Conservation (phyloP, 192 early-diverging fungal genomes). For the Dimargaris cristalligena region DNA sequence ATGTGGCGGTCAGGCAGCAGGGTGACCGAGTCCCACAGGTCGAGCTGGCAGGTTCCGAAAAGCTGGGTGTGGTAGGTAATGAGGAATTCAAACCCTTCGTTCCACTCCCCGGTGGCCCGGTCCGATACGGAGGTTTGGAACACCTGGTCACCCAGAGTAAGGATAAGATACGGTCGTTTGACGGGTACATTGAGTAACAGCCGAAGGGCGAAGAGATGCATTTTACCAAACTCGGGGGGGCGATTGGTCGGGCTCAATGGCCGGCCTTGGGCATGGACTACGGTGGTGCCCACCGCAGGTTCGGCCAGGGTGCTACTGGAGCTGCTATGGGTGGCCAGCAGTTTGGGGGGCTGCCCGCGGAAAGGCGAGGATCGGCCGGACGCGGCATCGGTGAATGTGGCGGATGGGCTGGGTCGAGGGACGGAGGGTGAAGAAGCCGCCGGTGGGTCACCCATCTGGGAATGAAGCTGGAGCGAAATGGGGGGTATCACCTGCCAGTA, state of each 20-base stretch:
- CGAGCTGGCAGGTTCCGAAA: conserved; percentile 51
- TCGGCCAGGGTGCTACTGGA: neutral
- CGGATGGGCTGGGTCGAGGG: too few relatives aligned
- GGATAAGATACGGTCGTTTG: conserved; percentile 41
- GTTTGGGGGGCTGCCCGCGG: too few relatives aligned
- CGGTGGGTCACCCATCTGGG: too few relatives aligned
- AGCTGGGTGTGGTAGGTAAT: conserved; percentile 58
- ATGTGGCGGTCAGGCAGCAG: conserved; percentile 44
- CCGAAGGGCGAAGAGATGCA: conserved; percentile 42
- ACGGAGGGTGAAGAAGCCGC: too few relatives aligned
- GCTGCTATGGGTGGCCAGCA: neutral
- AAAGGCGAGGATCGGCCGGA: too few relatives aligned
- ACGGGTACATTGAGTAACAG: conserved; percentile 37
- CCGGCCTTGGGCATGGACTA: neutral
- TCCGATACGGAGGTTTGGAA: conserved; percentile 45
- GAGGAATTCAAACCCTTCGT: conserved; percentile 50
- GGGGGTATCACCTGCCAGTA: too few relatives aligned
- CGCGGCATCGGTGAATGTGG: too few relatives aligned
- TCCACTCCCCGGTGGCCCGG: conserved; percentile 39
- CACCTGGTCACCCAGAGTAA: conserved; percentile 45
- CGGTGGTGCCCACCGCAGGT: neutral
- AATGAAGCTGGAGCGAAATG: too few relatives aligned
- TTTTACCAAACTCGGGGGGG: conserved; percentile 12
- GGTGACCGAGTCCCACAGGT: conserved; percentile 44
- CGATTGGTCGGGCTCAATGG: neutral